These are phyloP conservation scores for Metschnikowia drakensbergensis DNA, from an alignment of 805 yeast genomes.

Conservation along the genomic window DNA sequence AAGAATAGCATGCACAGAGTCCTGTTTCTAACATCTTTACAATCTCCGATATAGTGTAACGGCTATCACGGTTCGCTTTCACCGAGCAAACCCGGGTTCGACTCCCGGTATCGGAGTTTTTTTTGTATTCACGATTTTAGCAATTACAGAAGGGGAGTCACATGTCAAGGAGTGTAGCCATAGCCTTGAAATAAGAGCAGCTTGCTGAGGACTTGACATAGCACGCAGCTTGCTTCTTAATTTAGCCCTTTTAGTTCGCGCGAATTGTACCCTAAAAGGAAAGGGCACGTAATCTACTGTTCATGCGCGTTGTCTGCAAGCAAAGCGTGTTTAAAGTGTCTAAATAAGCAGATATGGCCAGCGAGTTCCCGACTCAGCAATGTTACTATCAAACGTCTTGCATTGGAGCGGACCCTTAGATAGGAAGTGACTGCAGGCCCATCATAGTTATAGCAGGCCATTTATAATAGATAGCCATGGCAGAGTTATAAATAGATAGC, in stretches of 20 bases:
- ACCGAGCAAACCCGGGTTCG: slow-evolving; percentile 85
- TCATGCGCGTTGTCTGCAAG: no score
- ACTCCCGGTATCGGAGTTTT: slow-evolving; percentile 76
- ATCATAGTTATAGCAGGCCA: no score
- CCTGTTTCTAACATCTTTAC: background rate
- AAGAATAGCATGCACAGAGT: no score
- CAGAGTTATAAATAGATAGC: no score
- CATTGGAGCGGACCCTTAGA: background rate
- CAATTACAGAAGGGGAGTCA: no score
- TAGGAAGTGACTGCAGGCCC: background rate
- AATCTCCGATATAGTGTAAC: slow-evolving; percentile 71
- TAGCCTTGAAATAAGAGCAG: no score
- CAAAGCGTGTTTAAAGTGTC: background rate
- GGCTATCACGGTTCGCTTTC: slow-evolving; percentile 83
- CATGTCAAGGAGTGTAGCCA: no score
- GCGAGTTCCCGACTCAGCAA: background rate
- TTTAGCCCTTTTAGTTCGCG: background rate
- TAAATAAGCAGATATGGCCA: background rate
- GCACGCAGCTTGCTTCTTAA: background rate
- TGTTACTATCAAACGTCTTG: background rate
- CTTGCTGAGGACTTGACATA: no score
- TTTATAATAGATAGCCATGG: no score
- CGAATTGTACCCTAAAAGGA: background rate
- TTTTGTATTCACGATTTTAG: slow-evolving; percentile 1
- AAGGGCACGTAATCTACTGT: background rate